Conservation (phyloP, 495 filamentous ascomycete species). For the Lepraria neglecta region DNA sequence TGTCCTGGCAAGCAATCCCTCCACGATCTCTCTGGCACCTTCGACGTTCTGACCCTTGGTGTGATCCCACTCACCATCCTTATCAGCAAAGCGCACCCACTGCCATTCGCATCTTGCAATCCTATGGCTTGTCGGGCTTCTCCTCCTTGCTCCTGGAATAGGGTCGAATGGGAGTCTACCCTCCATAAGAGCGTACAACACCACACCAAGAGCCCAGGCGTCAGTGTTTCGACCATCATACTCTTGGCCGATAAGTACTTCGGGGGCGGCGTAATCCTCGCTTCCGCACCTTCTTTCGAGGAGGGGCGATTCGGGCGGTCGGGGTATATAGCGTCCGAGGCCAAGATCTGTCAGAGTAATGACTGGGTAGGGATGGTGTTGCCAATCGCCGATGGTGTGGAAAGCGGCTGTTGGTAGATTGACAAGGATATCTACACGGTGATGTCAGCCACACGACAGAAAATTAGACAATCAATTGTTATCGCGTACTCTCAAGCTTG, state of each 20-base stretch:
- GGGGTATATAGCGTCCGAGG: conserved; percentile 73
- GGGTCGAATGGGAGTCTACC: conserved; percentile 88
- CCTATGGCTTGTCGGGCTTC: conserved; percentile 72
- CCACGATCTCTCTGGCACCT: conserved; percentile 73
- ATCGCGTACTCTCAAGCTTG: conserved; percentile 84
- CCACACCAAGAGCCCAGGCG: conserved; percentile 89
- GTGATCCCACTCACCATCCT: conserved; percentile 63
- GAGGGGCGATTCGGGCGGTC: conserved; percentile 60
- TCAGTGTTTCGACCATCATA: conserved; percentile 93
- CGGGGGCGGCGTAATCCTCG: conserved; percentile 94
- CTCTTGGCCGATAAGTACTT: conserved; percentile 88
- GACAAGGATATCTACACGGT: conserved; percentile 70
- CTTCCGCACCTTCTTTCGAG: conserved; percentile 87
- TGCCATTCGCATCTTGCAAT: conserved; percentile 92
- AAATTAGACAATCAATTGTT: not conserved
- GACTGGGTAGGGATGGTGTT: conserved; percentile 68
- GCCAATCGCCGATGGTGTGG: conserved; percentile 52
- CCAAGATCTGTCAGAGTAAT: conserved; percentile 89
- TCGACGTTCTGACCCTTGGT: conserved; percentile 55
- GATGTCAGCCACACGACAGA: conserved; percentile 23
- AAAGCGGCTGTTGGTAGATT: conserved; percentile 61
- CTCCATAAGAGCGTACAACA: conserved; percentile 91
- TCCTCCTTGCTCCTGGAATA: conserved; percentile 62
- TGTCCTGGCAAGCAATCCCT: conserved; percentile 73
- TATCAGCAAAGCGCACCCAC: conserved; percentile 76